Conservation (phyloP, 305 asterid species). For the Solanum hybrid region DNA sequence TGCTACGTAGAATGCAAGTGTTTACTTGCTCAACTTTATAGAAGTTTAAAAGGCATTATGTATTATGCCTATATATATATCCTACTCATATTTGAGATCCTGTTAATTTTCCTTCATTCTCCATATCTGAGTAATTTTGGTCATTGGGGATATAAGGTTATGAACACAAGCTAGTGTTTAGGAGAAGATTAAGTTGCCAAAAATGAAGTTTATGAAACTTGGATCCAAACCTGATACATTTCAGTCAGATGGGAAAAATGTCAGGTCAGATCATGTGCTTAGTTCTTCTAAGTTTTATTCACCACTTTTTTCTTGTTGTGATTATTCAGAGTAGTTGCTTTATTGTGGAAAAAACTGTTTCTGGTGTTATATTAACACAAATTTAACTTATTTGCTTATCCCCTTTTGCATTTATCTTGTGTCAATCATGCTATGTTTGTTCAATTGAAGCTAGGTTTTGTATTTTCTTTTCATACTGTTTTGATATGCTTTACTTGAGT, state of each 20-base stretch:
- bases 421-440: neutral
- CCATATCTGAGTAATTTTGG: neutral
- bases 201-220: slow-evolving; percentile 26
- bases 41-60: neutral
- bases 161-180: neutral
- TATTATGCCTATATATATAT: slow-evolving; percentile 18
- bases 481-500: neutral
- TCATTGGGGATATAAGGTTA: neutral
- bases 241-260: slow-evolving; percentile 64
- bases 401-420: neutral
- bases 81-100: slow-evolving; percentile 37
- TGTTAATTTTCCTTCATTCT: slow-evolving; percentile 12
- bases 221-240: slow-evolving; percentile 21
- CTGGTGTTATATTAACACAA: neutral
- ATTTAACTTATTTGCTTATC: neutral
- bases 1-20: neutral
- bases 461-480: neutral
- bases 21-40: no score
- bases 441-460: neutral
- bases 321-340: neutral
- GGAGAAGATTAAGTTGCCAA: slow-evolving; percentile 13
- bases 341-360: neutral
- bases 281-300: neutral
- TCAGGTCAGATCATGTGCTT: slow-evolving; percentile 52
- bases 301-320: neutral